Conservation (phyloP, 208 protist genomes). For the Leishmania tropica region DNA sequence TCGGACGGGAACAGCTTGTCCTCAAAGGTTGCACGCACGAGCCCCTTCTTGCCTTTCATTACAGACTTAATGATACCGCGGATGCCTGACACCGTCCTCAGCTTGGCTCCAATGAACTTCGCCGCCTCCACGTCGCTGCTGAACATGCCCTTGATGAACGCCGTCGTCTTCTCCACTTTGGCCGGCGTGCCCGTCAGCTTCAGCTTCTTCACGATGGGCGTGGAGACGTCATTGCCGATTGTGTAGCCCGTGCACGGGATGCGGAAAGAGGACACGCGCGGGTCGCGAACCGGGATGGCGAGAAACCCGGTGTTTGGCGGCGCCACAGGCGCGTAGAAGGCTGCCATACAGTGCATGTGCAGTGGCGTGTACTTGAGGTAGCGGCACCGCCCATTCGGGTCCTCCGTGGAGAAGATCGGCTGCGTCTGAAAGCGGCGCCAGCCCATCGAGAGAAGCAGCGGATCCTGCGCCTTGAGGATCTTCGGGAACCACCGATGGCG, state of each 20-base stretch:
- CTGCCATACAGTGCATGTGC: conserved; percentile 98
- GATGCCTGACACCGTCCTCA: conserved; percentile 98
- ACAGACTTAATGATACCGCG: conserved; percentile 99
- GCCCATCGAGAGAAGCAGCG: conserved; percentile 98
- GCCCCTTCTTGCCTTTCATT: conserved; percentile 90
- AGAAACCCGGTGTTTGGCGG: conserved; percentile 97
- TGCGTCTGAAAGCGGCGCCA: conserved; percentile 99
- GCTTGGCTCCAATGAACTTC: conserved; percentile 98
- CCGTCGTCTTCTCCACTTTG: conserved; percentile 99
- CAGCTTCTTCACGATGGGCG: conserved; percentile 99
- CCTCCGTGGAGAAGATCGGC: conserved; percentile 95
- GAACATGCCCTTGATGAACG: conserved; percentile 98
- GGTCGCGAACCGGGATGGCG: conserved; percentile 85
- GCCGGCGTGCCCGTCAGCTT: conserved; percentile 98
- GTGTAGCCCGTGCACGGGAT: conserved; percentile 96
- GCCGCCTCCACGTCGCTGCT: conserved; percentile 93
- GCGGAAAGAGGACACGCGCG: conserved; percentile 88
- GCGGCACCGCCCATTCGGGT: conserved; percentile 95
- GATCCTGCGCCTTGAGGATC: conserved; percentile 99
- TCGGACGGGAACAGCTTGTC: conserved; percentile 98
- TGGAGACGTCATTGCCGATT: conserved; percentile 94
- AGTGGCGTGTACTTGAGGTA: conserved; percentile 99
- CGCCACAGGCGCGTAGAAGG: conserved; percentile 97
- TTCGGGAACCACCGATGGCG: conserved; percentile 99
- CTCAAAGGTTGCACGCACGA: conserved; percentile 99